Evolutionary conservation across 208 protist species (phyloP).

Genomic region (Trypanosoma conorhini): DNA sequence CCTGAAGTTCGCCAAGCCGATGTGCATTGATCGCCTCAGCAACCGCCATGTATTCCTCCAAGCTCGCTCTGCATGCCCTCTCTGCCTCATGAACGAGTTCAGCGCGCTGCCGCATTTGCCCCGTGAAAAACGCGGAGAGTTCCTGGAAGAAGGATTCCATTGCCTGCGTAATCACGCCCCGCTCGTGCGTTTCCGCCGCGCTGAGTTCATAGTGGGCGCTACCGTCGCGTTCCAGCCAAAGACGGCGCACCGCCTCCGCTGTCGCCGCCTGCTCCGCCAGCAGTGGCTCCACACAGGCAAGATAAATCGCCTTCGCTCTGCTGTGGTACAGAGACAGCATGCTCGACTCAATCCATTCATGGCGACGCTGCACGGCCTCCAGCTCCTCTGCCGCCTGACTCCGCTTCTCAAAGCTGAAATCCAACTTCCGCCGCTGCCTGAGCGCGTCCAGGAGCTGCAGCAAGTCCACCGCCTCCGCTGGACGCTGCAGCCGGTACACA

Average conservation of each 20-base stretch:
- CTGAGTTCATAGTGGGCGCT: slow-evolving; percentile 42
- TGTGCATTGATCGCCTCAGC: slow-evolving; percentile 8
- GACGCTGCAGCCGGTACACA: slow-evolving; percentile 18
- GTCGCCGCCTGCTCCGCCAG: slow-evolving; percentile 33
- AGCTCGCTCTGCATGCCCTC: not conserved
- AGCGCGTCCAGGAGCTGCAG: slow-evolving; percentile 22
- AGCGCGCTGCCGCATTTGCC: slow-evolving; percentile 14
- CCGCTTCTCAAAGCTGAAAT: slow-evolving; percentile 32
- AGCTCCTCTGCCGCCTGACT: slow-evolving; percentile 20
- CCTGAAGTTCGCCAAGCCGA: slow-evolving; percentile 7
- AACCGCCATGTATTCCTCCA: slow-evolving; percentile 18
- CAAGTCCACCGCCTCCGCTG: slow-evolving; percentile 13
- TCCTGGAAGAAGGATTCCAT: slow-evolving; percentile 39
- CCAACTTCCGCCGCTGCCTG: slow-evolving; percentile 12
- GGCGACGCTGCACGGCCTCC: slow-evolving; percentile 31
- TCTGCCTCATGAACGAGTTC: slow-evolving; percentile 25
- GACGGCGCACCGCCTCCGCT: slow-evolving; percentile 32
- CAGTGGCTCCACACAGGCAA: slow-evolving; percentile 47
- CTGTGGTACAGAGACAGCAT: slow-evolving; percentile 44
- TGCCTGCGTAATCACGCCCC: slow-evolving; percentile 36
- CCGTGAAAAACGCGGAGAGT: slow-evolving; percentile 27
- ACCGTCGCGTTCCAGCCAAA: slow-evolving; percentile 46
- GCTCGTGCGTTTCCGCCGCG: slow-evolving; percentile 41
- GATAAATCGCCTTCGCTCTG: slow-evolving; percentile 37
- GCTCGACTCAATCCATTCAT: slow-evolving; percentile 46